Percentiles rank a stretch among this genome's conserved stretches.
Evolutionary conservation across 2,329 filamentous ascomycete genomes (phyloP).

Genomic region (Tolypocladium album): DNA sequence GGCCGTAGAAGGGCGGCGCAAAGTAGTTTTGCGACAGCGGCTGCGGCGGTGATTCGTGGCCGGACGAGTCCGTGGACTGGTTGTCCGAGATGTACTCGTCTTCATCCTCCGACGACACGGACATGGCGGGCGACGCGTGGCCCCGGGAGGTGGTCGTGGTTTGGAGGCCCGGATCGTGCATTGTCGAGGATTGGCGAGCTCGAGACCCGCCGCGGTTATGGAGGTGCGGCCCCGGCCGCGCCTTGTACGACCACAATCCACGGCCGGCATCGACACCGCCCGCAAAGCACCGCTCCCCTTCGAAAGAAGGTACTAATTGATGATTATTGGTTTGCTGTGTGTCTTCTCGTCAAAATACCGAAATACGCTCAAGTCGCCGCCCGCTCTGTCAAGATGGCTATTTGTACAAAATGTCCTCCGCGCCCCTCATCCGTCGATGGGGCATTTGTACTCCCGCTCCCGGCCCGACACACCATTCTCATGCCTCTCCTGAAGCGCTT

Average conservation of each 20-base stretch:
- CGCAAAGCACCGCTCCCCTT: not conserved
- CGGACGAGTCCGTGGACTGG: slow-evolving; percentile 20
- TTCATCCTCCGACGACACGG: slow-evolving; percentile 22
- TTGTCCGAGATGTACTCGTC: slow-evolving; percentile 23
- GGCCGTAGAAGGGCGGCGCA: slow-evolving; percentile 87
- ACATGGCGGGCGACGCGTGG: slow-evolving; percentile 13
- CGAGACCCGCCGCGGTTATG: not conserved
- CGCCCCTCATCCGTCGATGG: slow-evolving; percentile 38
- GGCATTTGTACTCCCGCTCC: slow-evolving; percentile 42
- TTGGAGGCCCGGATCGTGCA: not conserved
- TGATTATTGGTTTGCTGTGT: too few species aligned
- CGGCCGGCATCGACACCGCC: not conserved
- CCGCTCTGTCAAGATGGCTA: not conserved
- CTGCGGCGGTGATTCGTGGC: slow-evolving; percentile 27
- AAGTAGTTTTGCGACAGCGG: slow-evolving; percentile 45
- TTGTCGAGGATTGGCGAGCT: not conserved
- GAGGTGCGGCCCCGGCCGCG: not conserved
- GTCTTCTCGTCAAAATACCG: not conserved
- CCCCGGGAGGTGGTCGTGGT: not conserved
- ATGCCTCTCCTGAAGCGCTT: slow-evolving; percentile 48
- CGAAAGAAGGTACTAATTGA: not conserved
- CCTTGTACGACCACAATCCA: not conserved
- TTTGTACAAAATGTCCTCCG: not conserved
- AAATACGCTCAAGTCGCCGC: not conserved
- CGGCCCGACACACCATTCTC: slow-evolving; percentile 35